Evolutionary conservation across 176 grass and related monocot species (phyloP), one percentile per base, ranked within the genome.

Genomic region (Oryza punctata): DNA sequence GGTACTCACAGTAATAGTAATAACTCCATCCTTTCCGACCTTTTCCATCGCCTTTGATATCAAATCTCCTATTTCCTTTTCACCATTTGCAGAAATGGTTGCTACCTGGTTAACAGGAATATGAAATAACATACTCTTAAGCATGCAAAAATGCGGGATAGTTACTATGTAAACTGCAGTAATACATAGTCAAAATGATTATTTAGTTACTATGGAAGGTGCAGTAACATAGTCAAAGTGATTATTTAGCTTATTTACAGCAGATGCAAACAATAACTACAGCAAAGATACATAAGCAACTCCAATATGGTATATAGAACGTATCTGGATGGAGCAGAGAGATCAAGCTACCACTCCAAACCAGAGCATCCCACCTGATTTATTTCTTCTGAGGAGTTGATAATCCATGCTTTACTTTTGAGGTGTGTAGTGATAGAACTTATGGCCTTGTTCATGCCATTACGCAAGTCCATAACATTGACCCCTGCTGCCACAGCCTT

Each of bases 41-140:
- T 80, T 98, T 77, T 93, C 92, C 92, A 98, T 93, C 8, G 92
- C 92, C 67, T 79, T 91, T 32, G 95, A 89, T 91, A 95, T 91
- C 59, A 98, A 73, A 84, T 95, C 95, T 72, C 95, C 95, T 79
- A 98, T 93, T 91, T 98, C 90, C 79, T 90, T 92, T 91, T 95
- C 95, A 70, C 85, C 92, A 83, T 98, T 98, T 69, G 95, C 92
- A 72, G 95, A 98, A 88, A 98, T 95, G 66, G 95, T 95, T 67
- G 92, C 95, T 30, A 95, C 95, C 95, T 98, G 89, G 40, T 65
- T 76, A 54, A 77, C 64, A 87, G 32, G 70, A 68, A 80, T 85
- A 77, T 50, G 15, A 90, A 70, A 85, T 0, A 38, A 69, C 6
- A 7, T 40, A 81, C 65, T 65, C 37, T 38, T 38, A 38, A 38